Conservation (phyloP, 306 rosid genomes). For the Hippophae tibetana region DNA sequence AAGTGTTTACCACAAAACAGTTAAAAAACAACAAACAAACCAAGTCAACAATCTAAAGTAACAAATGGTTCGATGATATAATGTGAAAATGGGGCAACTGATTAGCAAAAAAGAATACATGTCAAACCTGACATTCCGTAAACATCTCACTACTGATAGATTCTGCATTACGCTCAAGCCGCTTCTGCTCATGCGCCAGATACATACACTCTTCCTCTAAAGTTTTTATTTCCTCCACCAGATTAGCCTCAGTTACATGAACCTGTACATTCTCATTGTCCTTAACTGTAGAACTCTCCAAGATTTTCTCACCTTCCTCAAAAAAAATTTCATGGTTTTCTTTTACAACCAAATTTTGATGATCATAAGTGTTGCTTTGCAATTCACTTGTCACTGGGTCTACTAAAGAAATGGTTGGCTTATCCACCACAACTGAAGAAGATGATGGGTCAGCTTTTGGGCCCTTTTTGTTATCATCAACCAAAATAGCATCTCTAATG, state of each 20-base stretch:
- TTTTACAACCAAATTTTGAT: constrained; percentile 27
- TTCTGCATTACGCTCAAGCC: constrained; percentile 86
- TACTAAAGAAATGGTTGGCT: constrained; percentile 16
- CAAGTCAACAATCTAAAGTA: too few species aligned
- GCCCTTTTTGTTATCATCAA: constrained; percentile 27
- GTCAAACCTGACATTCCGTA: constrained; percentile 83
- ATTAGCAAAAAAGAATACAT: neutral
- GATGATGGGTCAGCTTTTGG: constrained; percentile 25
- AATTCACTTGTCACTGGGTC: constrained; percentile 25
- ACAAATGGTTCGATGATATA: too few species aligned
- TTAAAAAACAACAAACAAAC: too few species aligned
- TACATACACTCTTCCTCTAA: constrained; percentile 55
- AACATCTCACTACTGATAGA: constrained; percentile 78
- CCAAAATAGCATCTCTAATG: constrained; percentile 11
- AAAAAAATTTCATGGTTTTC: constrained; percentile 14
- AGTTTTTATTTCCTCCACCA: constrained; percentile 62
- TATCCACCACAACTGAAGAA: constrained; percentile 26
- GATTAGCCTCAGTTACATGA: constrained; percentile 26
- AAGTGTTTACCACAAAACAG: too few species aligned
- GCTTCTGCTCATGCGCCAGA: constrained; percentile 67
- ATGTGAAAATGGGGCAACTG: too few species aligned
- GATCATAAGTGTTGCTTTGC: constrained; percentile 15
- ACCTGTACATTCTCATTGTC: constrained; percentile 24
- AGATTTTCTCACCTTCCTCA: constrained; percentile 23
- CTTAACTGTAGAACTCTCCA: constrained; percentile 21